Percentiles rank a stretch among this genome's conserved stretches.
Evolutionary conservation across 352 stramenopile genomes (phyloP).

Genomic region (Peronospora destructor): DNA sequence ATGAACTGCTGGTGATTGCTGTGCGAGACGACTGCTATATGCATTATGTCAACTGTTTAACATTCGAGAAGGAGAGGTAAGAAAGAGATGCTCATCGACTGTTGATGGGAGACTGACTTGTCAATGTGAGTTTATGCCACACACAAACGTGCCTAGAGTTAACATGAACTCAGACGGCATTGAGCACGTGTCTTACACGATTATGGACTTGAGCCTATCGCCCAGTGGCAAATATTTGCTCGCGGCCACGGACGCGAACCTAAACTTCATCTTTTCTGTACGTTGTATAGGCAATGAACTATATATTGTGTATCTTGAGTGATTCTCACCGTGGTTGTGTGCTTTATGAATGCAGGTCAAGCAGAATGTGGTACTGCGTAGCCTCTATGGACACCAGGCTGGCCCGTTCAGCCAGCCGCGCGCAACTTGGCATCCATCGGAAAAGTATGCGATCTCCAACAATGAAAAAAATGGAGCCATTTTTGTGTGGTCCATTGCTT

Average conservation of each 20-base stretch:
- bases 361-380: slow-evolving; percentile 56
- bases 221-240: slow-evolving; percentile 73
- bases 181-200: slow-evolving; percentile 84
- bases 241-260: slow-evolving; percentile 73
- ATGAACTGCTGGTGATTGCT: slow-evolving; percentile 53
- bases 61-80: slow-evolving; percentile 76
- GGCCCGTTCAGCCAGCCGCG: slow-evolving; percentile 76
- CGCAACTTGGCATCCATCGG: slow-evolving; percentile 64
- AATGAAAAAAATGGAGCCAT: slow-evolving; percentile 58
- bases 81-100: not conserved
- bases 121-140: not conserved
- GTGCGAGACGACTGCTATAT: slow-evolving; percentile 81
- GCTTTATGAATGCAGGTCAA: slow-evolving; percentile 36
- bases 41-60: slow-evolving; percentile 74
- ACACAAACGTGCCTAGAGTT: slow-evolving; percentile 31
- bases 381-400: slow-evolving; percentile 80
- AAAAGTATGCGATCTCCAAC: slow-evolving; percentile 83
- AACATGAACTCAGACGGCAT: slow-evolving; percentile 86
- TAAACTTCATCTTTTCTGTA: slow-evolving; percentile 74
- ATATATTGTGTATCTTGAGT: not conserved
- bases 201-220: slow-evolving; percentile 74
- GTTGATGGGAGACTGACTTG: slow-evolving; percentile 1
- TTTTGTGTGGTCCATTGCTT: slow-evolving; percentile 72
- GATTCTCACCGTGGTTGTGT: not conserved
- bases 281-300: not conserved